Evolutionary conservation across 495 filamentous ascomycete species (phyloP), one percentile per base, ranked within the genome.

Genomic region (Penicillium daleae): DNA sequence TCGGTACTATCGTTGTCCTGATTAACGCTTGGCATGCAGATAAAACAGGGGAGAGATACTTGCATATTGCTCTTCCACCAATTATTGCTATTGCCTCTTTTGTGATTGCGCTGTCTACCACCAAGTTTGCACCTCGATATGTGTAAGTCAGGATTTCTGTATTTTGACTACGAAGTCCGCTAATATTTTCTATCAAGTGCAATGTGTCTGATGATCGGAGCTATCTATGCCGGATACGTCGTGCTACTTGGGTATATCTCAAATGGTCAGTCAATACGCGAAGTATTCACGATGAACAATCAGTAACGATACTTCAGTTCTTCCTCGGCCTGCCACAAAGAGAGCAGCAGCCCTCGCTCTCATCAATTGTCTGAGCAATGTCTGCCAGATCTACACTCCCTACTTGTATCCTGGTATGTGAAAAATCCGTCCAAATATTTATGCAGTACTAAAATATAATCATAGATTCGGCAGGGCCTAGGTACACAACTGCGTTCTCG

Each of bases 1-100:
- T 93, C 12, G 84, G 80, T 31, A 85, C 91, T 48, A 82, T 90
- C 35, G 85, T 84, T 5, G 85, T 88, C 33, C 86, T 88, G 67
- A 52, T 82, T 51, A 92, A 92, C 64, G 85, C 88, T 2, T 88
- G 84, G 78, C 88, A 92, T 68, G 88, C 89, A 2, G 90, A 94
- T 71, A 79, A 80, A 42, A 90, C 87, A 2, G 87, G 89, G 21
- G 89, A 94, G 73, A 82, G 90, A 15, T 93, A 87, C 70, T 85
- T 85, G 65, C 91, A 93, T 72, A 83, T 93, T 59, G 80, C 77
- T 0, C 31, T 86, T 12, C 89, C 91, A 0, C 80, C 92, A 33
- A 82, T 78, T 57, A 80, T 93, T 27, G 86, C 89, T 1, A 73
- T 93, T 24, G 71, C 76, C 7, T 87, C 86, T 1, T 92, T 90